Evolutionary conservation across 2,329 filamentous ascomycete species (phyloP).

Genomic region (Penicillium nordicum): DNA sequence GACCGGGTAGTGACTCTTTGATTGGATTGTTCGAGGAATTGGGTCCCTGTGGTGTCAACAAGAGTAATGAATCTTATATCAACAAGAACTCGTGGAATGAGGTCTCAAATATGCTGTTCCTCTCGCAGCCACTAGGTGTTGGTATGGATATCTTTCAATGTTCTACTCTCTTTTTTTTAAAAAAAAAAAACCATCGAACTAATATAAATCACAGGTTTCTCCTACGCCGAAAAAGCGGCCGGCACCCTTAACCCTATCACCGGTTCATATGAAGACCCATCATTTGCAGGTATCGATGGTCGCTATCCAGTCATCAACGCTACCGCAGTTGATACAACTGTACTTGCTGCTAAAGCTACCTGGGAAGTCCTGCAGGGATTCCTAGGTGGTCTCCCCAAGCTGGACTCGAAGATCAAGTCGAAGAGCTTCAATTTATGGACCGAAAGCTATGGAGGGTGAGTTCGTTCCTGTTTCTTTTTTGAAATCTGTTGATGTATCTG

Average conservation of each 20-base stretch:
- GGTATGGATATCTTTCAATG: conserved; percentile 34
- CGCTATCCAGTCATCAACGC: conserved; percentile 51
- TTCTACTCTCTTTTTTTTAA: background rate
- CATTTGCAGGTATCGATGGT: conserved; percentile 43
- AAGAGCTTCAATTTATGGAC: conserved; percentile 59
- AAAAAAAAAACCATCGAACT: background rate
- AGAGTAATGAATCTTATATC: conserved; percentile 43
- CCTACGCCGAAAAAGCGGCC: conserved; percentile 33
- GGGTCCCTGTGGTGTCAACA: conserved; percentile 45
- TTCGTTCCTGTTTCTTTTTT: background rate
- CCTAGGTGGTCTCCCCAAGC: conserved; percentile 47
- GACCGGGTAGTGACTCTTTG: conserved; percentile 42
- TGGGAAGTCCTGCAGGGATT: conserved; percentile 58
- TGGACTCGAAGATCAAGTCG: conserved; percentile 50
- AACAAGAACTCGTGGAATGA: conserved; percentile 62
- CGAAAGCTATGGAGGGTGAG: conserved; percentile 51
- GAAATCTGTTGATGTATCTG: background rate
- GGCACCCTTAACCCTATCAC: conserved; percentile 45
- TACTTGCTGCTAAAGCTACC: conserved; percentile 53
- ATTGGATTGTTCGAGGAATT: conserved; percentile 44
- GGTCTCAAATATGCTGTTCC: conserved; percentile 58
- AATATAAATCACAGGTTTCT: conserved; percentile 28
- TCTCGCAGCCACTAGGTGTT: conserved; percentile 59
- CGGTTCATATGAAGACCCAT: conserved; percentile 46
- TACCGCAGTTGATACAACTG: conserved; percentile 52